Evolutionary conservation across 2,329 filamentous ascomycete genomes (phyloP), one percentile per base, ranked within the genome.

Genomic region (Endoconidiophora laricicola): DNA sequence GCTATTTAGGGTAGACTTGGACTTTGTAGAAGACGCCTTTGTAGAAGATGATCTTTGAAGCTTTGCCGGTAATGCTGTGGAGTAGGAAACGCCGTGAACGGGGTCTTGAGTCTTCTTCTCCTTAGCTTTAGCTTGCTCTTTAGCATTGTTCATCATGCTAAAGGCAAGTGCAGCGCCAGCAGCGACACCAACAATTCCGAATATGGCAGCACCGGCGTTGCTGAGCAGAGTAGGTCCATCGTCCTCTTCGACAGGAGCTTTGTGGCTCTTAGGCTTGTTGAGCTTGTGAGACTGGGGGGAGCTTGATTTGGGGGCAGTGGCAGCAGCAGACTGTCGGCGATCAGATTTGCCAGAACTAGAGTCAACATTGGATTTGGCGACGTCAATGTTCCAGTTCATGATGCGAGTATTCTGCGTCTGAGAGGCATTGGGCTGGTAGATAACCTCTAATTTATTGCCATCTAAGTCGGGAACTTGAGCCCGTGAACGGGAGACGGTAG

Each of bases 391-490:
- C 71, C 71, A 74, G 54, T 68, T 61, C 24, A 74, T 59, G 50
- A 73, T 67, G 42, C 66, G 69, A 54, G 60, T 65, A 57, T 46
- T 68, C 65, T 43, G 56, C 55, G 38, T 56, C 50, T 38, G 54
- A 53, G n/a, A 52, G 51, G 52, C 56, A 56, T 62, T 60, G 10
- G 62, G 61, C 6, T 70, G 69, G 61, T 78, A 83, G 46, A 88
- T 76, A 26, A 85, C 82, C 60, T 91, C 84, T 60, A 94, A 79
- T 57, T 75, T 83, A 66, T 94, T 93, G 46, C 84, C 84, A 66
- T 94, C 86, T 49, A 85, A 73, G 63, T 94, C 86, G 54, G 78
- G 73, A 39, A 86, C 79, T 71, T 67, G 76, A 68, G 64, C 74
- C 66, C 59, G 63, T 16, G 33, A 16, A 9, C 22, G 44, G 16